phyloP scores from a whole-genome alignment of 2,329 filamentous ascomycete species.

The Monosporascus sp. region DNA sequence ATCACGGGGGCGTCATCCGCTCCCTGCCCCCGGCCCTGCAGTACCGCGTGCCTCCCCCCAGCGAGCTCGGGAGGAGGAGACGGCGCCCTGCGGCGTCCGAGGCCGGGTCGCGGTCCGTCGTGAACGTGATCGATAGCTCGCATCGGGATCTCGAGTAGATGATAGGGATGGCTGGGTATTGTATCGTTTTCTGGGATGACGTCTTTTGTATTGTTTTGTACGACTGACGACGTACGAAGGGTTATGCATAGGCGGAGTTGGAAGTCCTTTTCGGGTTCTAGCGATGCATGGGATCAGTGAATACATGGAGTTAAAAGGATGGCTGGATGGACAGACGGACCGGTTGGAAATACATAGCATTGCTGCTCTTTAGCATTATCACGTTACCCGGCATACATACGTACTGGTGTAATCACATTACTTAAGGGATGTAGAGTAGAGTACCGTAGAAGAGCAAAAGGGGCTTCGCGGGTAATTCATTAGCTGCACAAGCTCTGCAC shows the following conservation, averaged over 20 bases:
- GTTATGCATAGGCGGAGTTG: neutral
- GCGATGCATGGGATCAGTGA: neutral
- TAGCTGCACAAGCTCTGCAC: neutral
- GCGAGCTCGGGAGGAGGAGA: neutral
- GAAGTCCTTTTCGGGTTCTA: neutral
- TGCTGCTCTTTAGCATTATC: too few relatives aligned
- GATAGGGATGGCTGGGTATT: neutral
- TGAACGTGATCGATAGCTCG: constrained; percentile 18
- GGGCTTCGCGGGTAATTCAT: neutral
- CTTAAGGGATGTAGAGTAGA: neutral
- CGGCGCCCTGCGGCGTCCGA: neutral
- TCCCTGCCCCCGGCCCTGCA: neutral
- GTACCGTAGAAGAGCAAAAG: neutral
- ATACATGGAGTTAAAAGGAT: neutral
- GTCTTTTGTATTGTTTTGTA: neutral
- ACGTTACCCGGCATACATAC: neutral
- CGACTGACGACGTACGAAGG: too few relatives aligned
- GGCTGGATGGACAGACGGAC: too few relatives aligned
- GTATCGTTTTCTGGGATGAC: neutral
- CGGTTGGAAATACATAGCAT: too few relatives aligned
- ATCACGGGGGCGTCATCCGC: neutral
- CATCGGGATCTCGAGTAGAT: constrained; percentile 11
- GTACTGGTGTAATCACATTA: neutral
- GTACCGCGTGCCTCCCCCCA: neutral
- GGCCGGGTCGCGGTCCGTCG: constrained; percentile 1